Evolutionary conservation across 192 early-diverging fungal genomes (phyloP), one percentile per base, ranked within the genome.

Genomic region (Umbelopsis sp.): DNA sequence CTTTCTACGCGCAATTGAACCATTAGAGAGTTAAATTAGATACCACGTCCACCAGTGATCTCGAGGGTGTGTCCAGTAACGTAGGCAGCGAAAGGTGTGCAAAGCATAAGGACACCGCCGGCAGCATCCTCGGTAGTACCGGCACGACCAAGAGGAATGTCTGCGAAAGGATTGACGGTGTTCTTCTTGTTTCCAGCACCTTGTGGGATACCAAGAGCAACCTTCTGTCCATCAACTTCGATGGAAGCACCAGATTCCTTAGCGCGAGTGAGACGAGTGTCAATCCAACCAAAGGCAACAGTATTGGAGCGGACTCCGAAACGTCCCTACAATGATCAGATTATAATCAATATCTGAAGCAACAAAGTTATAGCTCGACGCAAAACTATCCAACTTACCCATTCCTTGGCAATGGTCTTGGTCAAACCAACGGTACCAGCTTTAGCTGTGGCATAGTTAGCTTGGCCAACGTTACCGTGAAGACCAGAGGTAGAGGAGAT

Each of bases 361-460:
- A 38, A 38, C 36, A 38, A 38, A 41, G 38, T 41, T 11, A 41
- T 11, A 6, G 26, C 10, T 31, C 14, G 22, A 29, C 24, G 24
- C 1, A 59, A 56, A 31, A 26, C 44, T 12, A 29, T 1, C 8
- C 22, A 26, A 43, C 21, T 21, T 66, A 71, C 71, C 88, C 88
- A 89, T 75, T 89, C 88, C 78, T 89, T 87, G 45, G 96, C 95
- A 74, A 98, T 86, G 22, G 94, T 94, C 90, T 94, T 96, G 82
- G 91, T 94, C 66, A 98, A 82, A 34, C 95, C 96, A 76, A 95
- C 87, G 72, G 94, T 85, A 71, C 93, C 96, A 52, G 95, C 94
- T 88, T 98, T 98, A 67, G 95, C 95, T 29, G 96, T 87, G 21
- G 90, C 85, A 85, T 98, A 98, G 87, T 98, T 98, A 70, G 94